These are phyloP conservation scores for Asterochloris sp. DNA, from an alignment of 139 green algal species.

Conservation along the genomic window DNA sequence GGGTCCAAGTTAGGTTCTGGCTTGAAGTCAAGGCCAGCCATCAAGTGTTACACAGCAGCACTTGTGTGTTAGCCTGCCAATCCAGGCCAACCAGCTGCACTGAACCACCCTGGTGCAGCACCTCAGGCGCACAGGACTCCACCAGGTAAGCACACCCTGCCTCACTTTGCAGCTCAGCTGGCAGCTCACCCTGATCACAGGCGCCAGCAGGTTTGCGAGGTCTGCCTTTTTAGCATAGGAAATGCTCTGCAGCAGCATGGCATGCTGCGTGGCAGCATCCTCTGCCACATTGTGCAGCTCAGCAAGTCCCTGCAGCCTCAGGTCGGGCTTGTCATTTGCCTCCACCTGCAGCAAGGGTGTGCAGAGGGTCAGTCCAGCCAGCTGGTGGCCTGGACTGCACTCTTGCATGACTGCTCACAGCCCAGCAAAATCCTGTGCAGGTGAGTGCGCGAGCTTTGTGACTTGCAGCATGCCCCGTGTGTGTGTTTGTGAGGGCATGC, in stretches of 20 bases:
- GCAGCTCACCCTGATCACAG: slow-evolving; percentile 20
- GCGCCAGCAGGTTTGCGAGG: slow-evolving; percentile 1
- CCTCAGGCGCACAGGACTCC: too few relatives aligned
- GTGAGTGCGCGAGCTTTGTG: too few relatives aligned
- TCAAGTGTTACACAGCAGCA: too few relatives aligned
- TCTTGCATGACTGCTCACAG: neutral
- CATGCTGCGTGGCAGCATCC: slow-evolving; percentile 25
- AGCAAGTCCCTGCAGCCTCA: slow-evolving; percentile 32
- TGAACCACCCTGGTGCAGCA: too few relatives aligned
- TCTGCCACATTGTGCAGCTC: slow-evolving; percentile 42
- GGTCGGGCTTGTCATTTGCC: slow-evolving; percentile 19
- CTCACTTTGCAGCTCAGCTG: neutral
- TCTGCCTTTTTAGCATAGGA: slow-evolving; percentile 5
- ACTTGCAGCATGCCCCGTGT: too few relatives aligned
- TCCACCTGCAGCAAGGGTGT: neutral
- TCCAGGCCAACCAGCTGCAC: too few relatives aligned
- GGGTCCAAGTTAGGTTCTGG: too few relatives aligned
- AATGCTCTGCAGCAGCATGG: slow-evolving; percentile 26
- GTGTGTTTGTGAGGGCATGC: neutral
- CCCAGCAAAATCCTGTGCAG: neutral
- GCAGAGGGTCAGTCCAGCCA: neutral
- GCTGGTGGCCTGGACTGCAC: neutral
- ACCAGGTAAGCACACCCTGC: too few relatives aligned
- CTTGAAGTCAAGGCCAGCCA: too few relatives aligned
- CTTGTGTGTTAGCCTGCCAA: too few relatives aligned